Evolutionary conservation across 1,284 basidiomycete species (phyloP).

Genomic region (Somion occarium): DNA sequence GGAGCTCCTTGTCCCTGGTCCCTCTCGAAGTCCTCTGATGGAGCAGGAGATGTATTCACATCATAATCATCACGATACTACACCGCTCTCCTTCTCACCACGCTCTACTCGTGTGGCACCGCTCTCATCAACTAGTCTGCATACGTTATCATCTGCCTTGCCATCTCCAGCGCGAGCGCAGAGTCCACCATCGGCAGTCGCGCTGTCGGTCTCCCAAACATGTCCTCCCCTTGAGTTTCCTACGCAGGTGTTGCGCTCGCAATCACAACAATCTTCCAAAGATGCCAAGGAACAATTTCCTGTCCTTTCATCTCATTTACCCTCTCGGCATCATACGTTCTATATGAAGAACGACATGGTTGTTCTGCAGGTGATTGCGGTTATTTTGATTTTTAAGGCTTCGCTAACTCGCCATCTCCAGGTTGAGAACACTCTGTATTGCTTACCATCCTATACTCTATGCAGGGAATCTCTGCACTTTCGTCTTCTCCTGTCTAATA

Average conservation of each 20-base stretch:
- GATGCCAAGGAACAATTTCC: not conserved
- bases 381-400: not conserved
- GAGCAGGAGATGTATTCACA: conserved; percentile 1
- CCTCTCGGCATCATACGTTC: not conserved
- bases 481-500: not conserved
- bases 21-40: not conserved
- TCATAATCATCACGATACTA: not conserved
- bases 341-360: conserved; percentile 1
- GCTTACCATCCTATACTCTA: not conserved
- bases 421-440: not conserved
- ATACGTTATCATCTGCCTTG: not conserved
- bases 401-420: not conserved
- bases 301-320: not conserved
- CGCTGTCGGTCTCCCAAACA: not conserved
- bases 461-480: not conserved
- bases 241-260: not conserved
- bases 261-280: not conserved
- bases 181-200: not conserved
- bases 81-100: not conserved
- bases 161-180: not conserved
- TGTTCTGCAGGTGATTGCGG: not conserved
- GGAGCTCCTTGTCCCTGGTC: conserved; percentile 1
- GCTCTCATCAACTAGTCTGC: not conserved
- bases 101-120: not conserved
- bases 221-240: not conserved